Conservation (phyloP, 164 flowering plant species). For the Aristolochia fimbriata region DNA sequence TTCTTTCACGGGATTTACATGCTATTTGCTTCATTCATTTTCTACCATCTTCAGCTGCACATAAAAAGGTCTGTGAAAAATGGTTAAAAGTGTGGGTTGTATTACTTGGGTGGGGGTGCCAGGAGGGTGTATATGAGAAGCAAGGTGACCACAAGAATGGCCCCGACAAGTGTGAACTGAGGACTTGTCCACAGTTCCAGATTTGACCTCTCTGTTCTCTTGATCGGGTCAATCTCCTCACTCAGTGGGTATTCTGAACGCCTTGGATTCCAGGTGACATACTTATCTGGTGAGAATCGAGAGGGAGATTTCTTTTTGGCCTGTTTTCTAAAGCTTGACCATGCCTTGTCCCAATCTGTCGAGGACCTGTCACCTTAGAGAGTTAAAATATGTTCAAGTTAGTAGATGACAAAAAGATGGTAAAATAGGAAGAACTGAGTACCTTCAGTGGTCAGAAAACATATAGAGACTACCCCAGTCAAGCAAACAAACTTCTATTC, state of each 20-base stretch:
- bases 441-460: too few species aligned
- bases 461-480: too few species aligned
- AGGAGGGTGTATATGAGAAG: conserved; percentile 67
- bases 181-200: conserved; percentile 91
- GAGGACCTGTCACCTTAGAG: conserved; percentile 46
- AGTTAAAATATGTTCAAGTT: too few species aligned
- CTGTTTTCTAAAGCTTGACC: conserved; percentile 72
- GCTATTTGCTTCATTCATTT: too few species aligned
- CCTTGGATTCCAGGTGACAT: conserved; percentile 87
- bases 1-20: too few species aligned
- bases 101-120: conserved; percentile 49
- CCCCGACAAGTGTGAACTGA: conserved; percentile 58
- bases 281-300: conserved; percentile 66
- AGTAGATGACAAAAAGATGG: too few species aligned
- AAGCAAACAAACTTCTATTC: too few species aligned
- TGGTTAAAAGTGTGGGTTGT: not conserved
- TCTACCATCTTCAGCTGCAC: too few species aligned
- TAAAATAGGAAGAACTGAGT: too few species aligned
- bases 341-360: conserved; percentile 95
- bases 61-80: not conserved
- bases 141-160: conserved; percentile 60
- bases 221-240: conserved; percentile 91
- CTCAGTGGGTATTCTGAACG: conserved; percentile 78
- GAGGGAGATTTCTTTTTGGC: conserved; percentile 67
- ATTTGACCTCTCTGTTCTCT: conserved; percentile 78